Evolutionary conservation across 169 alveolate species (phyloP).

Genomic region (Eimeria zaria): DNA sequence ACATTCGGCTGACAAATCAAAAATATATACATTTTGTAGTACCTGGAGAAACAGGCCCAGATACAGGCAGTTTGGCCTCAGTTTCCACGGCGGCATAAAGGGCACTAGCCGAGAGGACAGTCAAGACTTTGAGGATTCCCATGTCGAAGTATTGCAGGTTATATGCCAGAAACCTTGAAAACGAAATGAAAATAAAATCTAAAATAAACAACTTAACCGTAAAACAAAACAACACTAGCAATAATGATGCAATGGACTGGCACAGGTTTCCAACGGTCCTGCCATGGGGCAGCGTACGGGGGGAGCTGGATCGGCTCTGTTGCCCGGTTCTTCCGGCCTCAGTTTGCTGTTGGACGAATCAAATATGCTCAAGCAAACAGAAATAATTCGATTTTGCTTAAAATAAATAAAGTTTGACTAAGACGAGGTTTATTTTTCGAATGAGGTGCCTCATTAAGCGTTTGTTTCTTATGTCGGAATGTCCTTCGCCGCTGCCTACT

Average conservation of each 20-base stretch:
- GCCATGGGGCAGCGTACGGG: neutral
- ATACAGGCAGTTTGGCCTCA: neutral
- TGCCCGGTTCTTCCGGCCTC: neutral
- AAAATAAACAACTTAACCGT: neutral
- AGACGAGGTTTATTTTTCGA: too few relatives aligned
- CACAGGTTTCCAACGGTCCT: neutral
- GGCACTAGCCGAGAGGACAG: slow-evolving; percentile 5
- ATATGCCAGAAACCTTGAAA: neutral
- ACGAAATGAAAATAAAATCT: neutral
- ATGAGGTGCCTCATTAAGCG: too few relatives aligned
- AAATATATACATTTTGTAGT: too few relatives aligned
- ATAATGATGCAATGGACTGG: neutral
- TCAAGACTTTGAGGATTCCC: slow-evolving; percentile 5
- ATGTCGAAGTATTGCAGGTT: neutral
- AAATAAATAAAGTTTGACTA: too few relatives aligned
- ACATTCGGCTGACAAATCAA: too few relatives aligned
- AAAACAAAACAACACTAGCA: neutral
- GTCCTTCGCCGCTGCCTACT: too few relatives aligned
- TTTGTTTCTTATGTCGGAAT: too few relatives aligned
- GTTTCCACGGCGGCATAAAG: neutral
- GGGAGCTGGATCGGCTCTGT: neutral
- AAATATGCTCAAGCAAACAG: neutral
- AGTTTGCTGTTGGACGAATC: neutral
- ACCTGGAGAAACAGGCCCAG: neutral
- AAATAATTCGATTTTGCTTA: neutral